Evolutionary conservation across 2,329 filamentous ascomycete genomes (phyloP).

Genomic region (Colletotrichum tabaci): DNA sequence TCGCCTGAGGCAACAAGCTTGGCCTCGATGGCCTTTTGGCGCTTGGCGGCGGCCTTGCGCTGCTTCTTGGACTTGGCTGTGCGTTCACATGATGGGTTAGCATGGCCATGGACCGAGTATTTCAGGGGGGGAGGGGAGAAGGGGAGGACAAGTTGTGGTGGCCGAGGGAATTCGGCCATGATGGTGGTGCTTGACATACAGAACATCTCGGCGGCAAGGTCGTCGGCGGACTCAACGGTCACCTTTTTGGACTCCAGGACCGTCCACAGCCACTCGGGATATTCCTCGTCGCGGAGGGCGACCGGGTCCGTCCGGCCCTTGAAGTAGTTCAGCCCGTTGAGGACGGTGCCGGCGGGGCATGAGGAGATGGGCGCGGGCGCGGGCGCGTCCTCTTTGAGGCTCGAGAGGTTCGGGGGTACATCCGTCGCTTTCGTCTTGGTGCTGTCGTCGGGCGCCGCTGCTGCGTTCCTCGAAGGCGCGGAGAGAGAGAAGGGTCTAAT

Average conservation of each 20-base stretch:
- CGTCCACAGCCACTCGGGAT: slow-evolving; percentile 86
- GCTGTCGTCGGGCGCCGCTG: slow-evolving; percentile 44
- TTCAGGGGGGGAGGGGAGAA: not conserved
- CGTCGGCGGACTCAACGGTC: slow-evolving; percentile 62
- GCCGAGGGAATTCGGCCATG: not conserved
- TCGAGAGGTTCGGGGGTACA: slow-evolving; percentile 50
- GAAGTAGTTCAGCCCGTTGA: slow-evolving; percentile 83
- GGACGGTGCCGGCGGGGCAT: slow-evolving; percentile 77
- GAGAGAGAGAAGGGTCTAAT: slow-evolving; percentile 59
- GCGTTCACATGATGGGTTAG: not conserved
- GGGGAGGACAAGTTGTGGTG: not conserved
- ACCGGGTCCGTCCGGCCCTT: slow-evolving; percentile 82
- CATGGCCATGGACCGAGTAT: not conserved
- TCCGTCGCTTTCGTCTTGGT: slow-evolving; percentile 51
- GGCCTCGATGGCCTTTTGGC: slow-evolving; percentile 69
- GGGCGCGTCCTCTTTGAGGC: slow-evolving; percentile 48
- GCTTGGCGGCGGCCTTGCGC: slow-evolving; percentile 78
- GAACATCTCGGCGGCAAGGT: slow-evolving; percentile 80
- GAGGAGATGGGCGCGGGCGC: slow-evolving; percentile 58
- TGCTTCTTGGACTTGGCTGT: slow-evolving; percentile 89
- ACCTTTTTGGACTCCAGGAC: slow-evolving; percentile 76
- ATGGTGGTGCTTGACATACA: slow-evolving; percentile 69
- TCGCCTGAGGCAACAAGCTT: slow-evolving; percentile 76
- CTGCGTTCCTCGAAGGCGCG: slow-evolving; percentile 41
- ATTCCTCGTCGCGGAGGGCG: slow-evolving; percentile 80